A percentile compares a stretch with the other conserved stretches of the same genome.
These are phyloP conservation scores for Ophiosphaerella narmari DNA, from an alignment of 2,329 filamentous ascomycete species.

Conservation along the genomic window DNA sequence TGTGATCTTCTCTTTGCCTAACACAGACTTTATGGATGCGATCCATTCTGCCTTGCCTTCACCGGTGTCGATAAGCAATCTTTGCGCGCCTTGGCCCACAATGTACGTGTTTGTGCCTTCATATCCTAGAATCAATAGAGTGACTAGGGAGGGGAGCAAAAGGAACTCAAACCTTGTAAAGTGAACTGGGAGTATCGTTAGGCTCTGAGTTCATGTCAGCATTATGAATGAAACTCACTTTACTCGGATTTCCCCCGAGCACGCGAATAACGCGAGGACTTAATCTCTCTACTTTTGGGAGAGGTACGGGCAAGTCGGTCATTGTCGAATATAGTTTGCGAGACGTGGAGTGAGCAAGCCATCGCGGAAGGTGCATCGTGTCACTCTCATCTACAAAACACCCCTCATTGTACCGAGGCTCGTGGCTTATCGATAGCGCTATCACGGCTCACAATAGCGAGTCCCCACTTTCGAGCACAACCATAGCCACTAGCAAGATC, in stretches of 20 bases:
- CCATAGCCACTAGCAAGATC: constrained; percentile 2
- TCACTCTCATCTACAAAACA: constrained; percentile 11
- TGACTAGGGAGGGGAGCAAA: neutral
- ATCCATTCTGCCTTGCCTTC: constrained; percentile 80
- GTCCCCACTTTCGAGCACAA: constrained; percentile 29
- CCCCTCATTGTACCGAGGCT: constrained; percentile 27
- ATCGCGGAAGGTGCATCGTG: constrained; percentile 34
- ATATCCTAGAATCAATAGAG: constrained; percentile 16
- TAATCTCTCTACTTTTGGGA: constrained; percentile 77
- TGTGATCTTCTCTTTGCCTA: constrained; percentile 69
- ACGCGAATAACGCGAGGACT: constrained; percentile 81
- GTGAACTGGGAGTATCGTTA: constrained; percentile 55
- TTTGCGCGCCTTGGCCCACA: constrained; percentile 71
- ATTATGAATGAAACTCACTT: constrained; percentile 54
- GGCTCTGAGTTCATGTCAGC: neutral
- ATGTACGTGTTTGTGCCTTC: constrained; percentile 93
- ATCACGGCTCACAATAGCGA: constrained; percentile 6
- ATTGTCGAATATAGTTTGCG: constrained; percentile 52
- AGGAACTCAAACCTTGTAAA: constrained; percentile 58
- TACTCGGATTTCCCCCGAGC: constrained; percentile 87
- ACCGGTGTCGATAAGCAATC: constrained; percentile 88
- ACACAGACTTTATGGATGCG: constrained; percentile 64
- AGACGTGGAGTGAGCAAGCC: constrained; percentile 20
- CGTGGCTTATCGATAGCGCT: constrained; percentile 33
- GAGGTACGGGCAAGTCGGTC: constrained; percentile 64